Evolutionary conservation across 1,284 basidiomycete species (phyloP).

Genomic region (Coniophora puteana): DNA sequence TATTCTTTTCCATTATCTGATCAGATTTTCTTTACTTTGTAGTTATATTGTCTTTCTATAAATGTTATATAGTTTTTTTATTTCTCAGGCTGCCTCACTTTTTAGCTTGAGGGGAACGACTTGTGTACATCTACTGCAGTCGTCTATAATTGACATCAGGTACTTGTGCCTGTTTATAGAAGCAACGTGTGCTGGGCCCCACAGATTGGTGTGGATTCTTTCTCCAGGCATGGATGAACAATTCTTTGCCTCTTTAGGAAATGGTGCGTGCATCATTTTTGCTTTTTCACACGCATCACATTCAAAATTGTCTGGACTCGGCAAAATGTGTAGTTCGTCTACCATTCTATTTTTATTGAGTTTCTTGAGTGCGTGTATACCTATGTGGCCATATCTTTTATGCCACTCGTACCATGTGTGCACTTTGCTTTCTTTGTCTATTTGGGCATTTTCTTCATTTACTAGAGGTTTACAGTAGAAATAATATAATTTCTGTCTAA

Average conservation of each 20-base stretch:
- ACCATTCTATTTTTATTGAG: neutral
- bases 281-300: neutral
- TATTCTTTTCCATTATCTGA: constrained; percentile 8
- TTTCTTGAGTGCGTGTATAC: neutral
- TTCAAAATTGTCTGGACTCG: neutral
- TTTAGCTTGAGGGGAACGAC: neutral
- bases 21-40: neutral
- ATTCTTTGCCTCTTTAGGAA: neutral
- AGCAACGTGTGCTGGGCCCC: constrained; percentile 1
- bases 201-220: constrained; percentile 1
- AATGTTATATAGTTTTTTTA: neutral
- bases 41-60: neutral
- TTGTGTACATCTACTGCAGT: neutral
- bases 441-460: neutral
- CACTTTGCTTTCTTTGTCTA: neutral
- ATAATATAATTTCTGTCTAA: neutral
- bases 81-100: neutral
- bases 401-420: neutral
- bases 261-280: neutral
- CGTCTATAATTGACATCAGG: constrained; percentile 3
- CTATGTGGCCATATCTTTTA: neutral
- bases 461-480: neutral
- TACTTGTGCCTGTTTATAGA: neutral
- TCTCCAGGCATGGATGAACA: neutral
- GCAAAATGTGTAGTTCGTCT: neutral